Conservation (phyloP, 2,329 filamentous ascomycete species). For the Paraconiothyrium sp. region DNA sequence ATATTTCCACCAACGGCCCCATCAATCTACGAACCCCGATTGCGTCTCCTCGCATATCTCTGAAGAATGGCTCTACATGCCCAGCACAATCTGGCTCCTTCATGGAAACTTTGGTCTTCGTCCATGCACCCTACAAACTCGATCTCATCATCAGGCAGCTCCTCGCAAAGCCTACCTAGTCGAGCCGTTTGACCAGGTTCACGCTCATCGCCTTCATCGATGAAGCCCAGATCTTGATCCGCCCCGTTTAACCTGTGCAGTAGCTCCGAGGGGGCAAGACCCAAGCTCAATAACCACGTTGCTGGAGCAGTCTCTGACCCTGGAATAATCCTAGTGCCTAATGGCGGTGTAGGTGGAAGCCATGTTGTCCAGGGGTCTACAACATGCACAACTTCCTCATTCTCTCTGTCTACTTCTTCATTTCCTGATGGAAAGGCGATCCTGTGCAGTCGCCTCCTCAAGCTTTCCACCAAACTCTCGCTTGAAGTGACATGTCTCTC, state of each 20-base stretch:
- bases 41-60: not conserved
- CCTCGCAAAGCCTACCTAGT: not conserved
- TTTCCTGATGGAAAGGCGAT: not conserved
- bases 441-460: not conserved
- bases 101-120: too few relatives aligned
- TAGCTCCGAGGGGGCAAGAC: not conserved
- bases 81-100: not conserved
- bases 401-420: not conserved
- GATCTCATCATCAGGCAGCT: not conserved
- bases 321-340: too few relatives aligned
- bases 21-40: not conserved
- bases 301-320: not conserved
- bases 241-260: not conserved
- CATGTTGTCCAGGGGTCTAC: conserved; percentile 7
- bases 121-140: not conserved
- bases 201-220: not conserved
- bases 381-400: not conserved
- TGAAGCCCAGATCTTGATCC: not conserved
- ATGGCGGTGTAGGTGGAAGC: not conserved
- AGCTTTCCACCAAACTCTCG: not conserved
- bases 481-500: not conserved
- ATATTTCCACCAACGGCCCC: not conserved
- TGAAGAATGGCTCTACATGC: not conserved
- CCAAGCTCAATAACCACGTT: too few relatives aligned
- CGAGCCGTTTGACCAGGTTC: not conserved